These are phyloP conservation scores for Kazachstania psychrophila DNA, from an alignment of 805 yeast species.

Conservation along the genomic window DNA sequence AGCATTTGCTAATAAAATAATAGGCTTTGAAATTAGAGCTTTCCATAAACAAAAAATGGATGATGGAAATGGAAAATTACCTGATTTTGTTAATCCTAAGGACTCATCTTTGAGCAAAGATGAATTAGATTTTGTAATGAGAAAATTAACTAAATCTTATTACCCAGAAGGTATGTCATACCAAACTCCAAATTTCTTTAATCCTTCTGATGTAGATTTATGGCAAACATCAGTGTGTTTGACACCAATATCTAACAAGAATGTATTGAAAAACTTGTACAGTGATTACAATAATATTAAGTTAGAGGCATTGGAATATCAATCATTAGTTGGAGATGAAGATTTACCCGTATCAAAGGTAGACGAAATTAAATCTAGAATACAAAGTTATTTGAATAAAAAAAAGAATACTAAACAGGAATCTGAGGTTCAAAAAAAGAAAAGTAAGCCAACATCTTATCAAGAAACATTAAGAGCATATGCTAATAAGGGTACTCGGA, in stretches of 20 bases:
- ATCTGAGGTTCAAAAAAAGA: too few species aligned
- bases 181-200: conserved; percentile 24
- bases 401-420: too few species aligned
- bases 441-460: conserved; percentile 8
- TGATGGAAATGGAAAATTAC: conserved; percentile 15
- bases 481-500: conserved; percentile 16
- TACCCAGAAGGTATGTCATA: conserved; percentile 11
- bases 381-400: conserved; percentile 4
- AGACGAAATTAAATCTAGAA: conserved; percentile 8
- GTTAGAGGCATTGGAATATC: conserved; percentile 19
- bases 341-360: conserved; percentile 5
- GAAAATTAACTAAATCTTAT: conserved; percentile 25
- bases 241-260: conserved; percentile 14
- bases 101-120: conserved; percentile 26
- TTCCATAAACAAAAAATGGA: conserved; percentile 32
- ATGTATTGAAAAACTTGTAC: conserved; percentile 15
- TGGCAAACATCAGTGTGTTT: conserved; percentile 32
- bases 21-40: conserved; percentile 34
- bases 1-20: conserved; percentile 7
- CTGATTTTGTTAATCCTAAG: conserved; percentile 14
- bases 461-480: conserved; percentile 21
- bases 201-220: conserved; percentile 17
- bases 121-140: conserved; percentile 39
- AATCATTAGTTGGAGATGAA: conserved; percentile 10
- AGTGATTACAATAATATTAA: conserved; percentile 19